Evolutionary conservation across 164 flowering plant species (phyloP).

Genomic region (Cinnamomum chago): DNA sequence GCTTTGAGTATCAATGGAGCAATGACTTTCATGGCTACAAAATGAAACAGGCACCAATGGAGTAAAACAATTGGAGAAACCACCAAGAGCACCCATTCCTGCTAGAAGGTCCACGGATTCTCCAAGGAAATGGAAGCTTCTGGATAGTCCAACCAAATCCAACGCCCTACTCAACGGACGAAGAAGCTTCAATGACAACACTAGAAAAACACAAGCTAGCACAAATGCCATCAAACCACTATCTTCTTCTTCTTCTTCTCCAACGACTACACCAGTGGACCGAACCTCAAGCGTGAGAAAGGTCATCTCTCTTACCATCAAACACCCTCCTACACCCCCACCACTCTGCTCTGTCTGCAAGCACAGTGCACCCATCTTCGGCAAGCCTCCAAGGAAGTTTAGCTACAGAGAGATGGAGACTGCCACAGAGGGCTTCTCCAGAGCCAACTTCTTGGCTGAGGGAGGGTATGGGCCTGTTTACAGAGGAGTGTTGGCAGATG

Average conservation of each 20-base stretch:
- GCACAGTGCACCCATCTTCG: conserved; percentile 33
- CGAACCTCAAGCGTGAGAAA: conserved; percentile 31
- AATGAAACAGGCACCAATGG: conserved; percentile 6
- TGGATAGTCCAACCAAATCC: background rate
- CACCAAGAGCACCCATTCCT: conserved; percentile 13
- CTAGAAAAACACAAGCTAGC: background rate
- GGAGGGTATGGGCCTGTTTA: conserved; percentile 44
- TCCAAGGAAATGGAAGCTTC: conserved; percentile 6
- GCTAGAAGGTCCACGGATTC: conserved; percentile 25
- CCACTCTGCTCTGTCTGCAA: conserved; percentile 40
- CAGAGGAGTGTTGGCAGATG: conserved; percentile 36
- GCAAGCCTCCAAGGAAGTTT: conserved; percentile 35
- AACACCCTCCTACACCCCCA: conserved; percentile 31
- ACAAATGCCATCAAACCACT: background rate
- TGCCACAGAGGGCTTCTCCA: conserved; percentile 38
- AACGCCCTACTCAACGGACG: background rate
- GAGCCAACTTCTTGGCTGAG: conserved; percentile 35
- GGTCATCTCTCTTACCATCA: conserved; percentile 30
- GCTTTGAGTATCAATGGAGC: background rate
- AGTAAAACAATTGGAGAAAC: background rate
- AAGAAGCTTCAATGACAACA: conserved; percentile 4
- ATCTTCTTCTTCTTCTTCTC: conserved; percentile 6
- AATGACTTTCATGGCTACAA: background rate
- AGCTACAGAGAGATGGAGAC: conserved; percentile 29
- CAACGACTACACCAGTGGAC: conserved; percentile 3